Conservation (phyloP, 768 basidiomycete genomes). For the Dacryopinax spathularia region DNA sequence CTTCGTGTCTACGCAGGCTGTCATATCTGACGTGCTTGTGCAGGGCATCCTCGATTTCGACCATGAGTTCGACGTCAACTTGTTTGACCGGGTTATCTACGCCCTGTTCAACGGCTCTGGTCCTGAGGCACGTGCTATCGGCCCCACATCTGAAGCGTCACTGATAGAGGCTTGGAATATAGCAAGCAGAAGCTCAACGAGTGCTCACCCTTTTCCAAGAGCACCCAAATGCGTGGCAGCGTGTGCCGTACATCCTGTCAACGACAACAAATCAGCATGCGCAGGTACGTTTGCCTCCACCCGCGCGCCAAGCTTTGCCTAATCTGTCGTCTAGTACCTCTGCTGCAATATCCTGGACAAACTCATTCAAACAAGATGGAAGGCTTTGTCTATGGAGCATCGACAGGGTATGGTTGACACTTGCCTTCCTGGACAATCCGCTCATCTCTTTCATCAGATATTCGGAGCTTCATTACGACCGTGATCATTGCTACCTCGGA, state of each 20-base stretch:
- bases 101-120: constrained; percentile 79
- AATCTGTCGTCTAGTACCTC: constrained; percentile 52
- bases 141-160: constrained; percentile 2
- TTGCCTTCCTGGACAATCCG: neutral
- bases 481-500: constrained; percentile 86
- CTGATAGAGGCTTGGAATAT: constrained; percentile 10
- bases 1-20: neutral
- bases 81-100: constrained; percentile 88
- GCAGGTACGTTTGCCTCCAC: constrained; percentile 29
- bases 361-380: constrained; percentile 89
- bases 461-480: constrained; percentile 90
- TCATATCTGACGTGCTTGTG: neutral
- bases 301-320: neutral
- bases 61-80: constrained; percentile 78
- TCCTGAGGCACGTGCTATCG: constrained; percentile 45
- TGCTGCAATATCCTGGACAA: constrained; percentile 94
- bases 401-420: constrained; percentile 48
- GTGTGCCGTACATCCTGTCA: constrained; percentile 88
- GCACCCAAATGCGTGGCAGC: constrained; percentile 89
- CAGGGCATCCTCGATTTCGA: constrained; percentile 88
- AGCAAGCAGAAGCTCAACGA: constrained; percentile 95
- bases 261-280: constrained; percentile 65
- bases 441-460: constrained; percentile 37
- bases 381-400: constrained; percentile 85
- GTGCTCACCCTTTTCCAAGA: constrained; percentile 94